Conservation (phyloP, 768 basidiomycete genomes). For the Leccinum rimulosum region DNA sequence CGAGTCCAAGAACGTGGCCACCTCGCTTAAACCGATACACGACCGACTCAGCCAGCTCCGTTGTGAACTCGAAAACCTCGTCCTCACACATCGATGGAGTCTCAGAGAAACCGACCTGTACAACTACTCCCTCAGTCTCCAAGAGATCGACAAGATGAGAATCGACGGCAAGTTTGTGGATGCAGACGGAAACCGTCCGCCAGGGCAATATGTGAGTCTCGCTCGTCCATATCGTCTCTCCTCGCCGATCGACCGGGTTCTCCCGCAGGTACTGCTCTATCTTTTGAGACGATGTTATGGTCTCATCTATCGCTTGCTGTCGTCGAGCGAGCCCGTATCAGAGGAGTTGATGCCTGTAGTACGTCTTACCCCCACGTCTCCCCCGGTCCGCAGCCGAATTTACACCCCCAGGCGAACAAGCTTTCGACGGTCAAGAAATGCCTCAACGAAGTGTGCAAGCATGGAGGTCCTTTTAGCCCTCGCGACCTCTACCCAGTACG, state of each 20-base stretch:
- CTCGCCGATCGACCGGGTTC: not conserved
- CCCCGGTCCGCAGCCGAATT: not conserved
- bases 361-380: slow-evolving; percentile 24
- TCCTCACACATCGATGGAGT: slow-evolving; percentile 96
- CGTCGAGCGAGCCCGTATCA: slow-evolving; percentile 94
- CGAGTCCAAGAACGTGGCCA: slow-evolving; percentile 83
- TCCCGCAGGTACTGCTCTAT: slow-evolving; percentile 79
- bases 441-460: slow-evolving; percentile 92
- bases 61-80: slow-evolving; percentile 84
- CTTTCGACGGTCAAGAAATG: slow-evolving; percentile 96
- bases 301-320: slow-evolving; percentile 88
- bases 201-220: slow-evolving; percentile 86
- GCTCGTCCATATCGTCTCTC: not conserved
- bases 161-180: slow-evolving; percentile 98
- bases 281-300: slow-evolving; percentile 94
- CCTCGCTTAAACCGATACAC: slow-evolving; percentile 86
- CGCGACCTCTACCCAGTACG: slow-evolving; percentile 91
- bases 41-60: slow-evolving; percentile 87
- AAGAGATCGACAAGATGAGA: slow-evolving; percentile 97
- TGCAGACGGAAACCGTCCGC: slow-evolving; percentile 84
- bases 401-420: slow-evolving; percentile 76
- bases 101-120: slow-evolving; percentile 90
- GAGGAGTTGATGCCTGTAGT: slow-evolving; percentile 98
- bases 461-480: slow-evolving; percentile 89
- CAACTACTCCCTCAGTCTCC: slow-evolving; percentile 90